Evolutionary conservation across 352 stramenopile genomes (phyloP).

Genomic region (Nothophytophthora sp.): DNA sequence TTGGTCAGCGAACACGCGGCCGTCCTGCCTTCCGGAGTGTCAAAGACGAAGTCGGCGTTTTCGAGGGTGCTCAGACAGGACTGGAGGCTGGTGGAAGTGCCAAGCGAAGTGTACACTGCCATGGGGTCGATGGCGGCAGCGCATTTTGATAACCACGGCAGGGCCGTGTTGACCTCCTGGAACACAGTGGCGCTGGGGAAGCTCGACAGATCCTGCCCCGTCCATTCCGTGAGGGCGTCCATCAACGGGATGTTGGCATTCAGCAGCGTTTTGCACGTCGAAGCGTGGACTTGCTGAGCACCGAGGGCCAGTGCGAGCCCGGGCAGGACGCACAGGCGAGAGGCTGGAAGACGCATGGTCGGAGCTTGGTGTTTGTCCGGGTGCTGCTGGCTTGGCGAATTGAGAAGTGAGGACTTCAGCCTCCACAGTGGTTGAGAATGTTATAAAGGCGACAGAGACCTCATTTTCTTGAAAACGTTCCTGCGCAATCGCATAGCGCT

Average conservation of each 20-base stretch:
- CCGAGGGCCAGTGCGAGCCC: background rate
- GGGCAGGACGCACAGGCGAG: constrained; percentile 1
- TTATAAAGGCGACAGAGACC: too few species aligned
- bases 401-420: background rate
- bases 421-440: too few species aligned
- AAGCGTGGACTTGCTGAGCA: background rate
- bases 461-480: too few species aligned
- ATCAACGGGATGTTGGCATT: constrained; percentile 3
- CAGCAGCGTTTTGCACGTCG: constrained; percentile 14
- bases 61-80: constrained; percentile 22
- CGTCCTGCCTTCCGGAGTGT: background rate
- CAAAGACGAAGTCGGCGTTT: background rate
- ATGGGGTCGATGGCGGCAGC: constrained; percentile 27
- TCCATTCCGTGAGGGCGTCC: background rate
- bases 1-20: constrained; percentile 30
- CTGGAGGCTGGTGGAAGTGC: constrained; percentile 14
- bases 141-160: constrained; percentile 44
- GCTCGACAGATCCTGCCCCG: too few species aligned
- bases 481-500: too few species aligned
- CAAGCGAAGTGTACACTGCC: constrained; percentile 6
- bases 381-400: background rate
- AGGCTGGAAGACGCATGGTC: background rate
- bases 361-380: background rate
- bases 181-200: too few species aligned
- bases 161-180: constrained; percentile 20